Conservation (phyloP, 305 asterid genomes). For the Solanum aculeatissimum region DNA sequence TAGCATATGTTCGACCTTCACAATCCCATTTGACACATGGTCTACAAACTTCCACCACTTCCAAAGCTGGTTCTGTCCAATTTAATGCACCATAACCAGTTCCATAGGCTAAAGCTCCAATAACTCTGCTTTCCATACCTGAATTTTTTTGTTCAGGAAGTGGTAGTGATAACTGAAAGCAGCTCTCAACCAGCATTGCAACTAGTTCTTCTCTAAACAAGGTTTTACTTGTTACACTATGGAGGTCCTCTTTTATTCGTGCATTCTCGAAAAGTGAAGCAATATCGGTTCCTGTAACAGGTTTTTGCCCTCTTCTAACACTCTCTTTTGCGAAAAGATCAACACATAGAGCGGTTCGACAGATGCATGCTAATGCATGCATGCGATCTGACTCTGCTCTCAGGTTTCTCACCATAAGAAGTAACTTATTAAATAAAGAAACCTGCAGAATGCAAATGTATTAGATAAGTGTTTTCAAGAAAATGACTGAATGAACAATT, state of each 20-base stretch:
- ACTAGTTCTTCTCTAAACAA: constrained; percentile 94
- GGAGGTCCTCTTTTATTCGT: constrained; percentile 72
- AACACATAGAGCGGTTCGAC: constrained; percentile 90
- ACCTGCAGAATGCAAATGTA: constrained; percentile 31
- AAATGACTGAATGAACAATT: neutral
- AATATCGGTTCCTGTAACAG: constrained; percentile 89
- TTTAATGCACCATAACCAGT: constrained; percentile 96
- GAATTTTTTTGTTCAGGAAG: constrained; percentile 88
- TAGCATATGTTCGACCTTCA: constrained; percentile 88
- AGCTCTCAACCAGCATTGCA: constrained; percentile 92
- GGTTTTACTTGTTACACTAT: constrained; percentile 67
- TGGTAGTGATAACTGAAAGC: constrained; percentile 92
- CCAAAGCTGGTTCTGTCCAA: constrained; percentile 96
- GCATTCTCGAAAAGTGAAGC: constrained; percentile 92
- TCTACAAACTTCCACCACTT: constrained; percentile 95
- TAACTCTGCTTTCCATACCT: constrained; percentile 94
- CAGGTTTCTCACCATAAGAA: constrained; percentile 86
- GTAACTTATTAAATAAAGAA: constrained; percentile 73
- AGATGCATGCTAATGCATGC: constrained; percentile 92
- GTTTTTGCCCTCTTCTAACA: constrained; percentile 94
- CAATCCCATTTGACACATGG: constrained; percentile 96
- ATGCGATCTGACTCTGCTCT: constrained; percentile 94
- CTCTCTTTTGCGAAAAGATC: constrained; percentile 95
- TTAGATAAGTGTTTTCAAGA: neutral
- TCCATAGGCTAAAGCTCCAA: constrained; percentile 94